Conservation (phyloP, 768 basidiomycete species). For the Dacryopinax primogenitus region DNA sequence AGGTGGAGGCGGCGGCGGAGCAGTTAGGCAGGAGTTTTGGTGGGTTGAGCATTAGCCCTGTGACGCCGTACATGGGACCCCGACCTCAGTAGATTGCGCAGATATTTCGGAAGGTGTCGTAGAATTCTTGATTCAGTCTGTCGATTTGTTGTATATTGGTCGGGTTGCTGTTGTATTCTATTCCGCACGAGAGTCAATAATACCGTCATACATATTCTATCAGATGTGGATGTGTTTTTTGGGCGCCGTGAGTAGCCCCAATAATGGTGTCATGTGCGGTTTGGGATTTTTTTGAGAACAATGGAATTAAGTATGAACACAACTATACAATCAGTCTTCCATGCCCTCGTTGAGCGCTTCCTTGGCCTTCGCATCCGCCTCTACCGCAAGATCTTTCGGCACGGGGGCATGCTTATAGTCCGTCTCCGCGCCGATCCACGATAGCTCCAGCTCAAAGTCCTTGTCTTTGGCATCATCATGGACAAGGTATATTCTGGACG, state of each 20-base stretch:
- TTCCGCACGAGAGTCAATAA: background rate
- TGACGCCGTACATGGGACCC: background rate
- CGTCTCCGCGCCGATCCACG: conserved; percentile 86
- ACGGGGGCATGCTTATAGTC: conserved; percentile 67
- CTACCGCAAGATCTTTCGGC: conserved; percentile 68
- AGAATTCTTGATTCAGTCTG: background rate
- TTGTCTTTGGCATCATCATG: conserved; percentile 98
- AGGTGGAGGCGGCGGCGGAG: conserved; percentile 30
- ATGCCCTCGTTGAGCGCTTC: conserved; percentile 40
- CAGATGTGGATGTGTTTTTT: no score
- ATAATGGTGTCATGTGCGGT: no score
- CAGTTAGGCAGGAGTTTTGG: conserved; percentile 56
- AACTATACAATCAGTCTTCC: conserved; percentile 9
- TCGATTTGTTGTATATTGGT: background rate
- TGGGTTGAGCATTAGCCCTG: conserved; percentile 75
- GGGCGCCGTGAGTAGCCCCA: no score
- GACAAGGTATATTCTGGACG: conserved; percentile 77
- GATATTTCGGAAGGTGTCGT: background rate
- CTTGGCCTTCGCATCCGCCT: conserved; percentile 81
- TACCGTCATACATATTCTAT: no score
- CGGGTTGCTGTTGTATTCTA: background rate
- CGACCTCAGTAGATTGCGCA: no score
- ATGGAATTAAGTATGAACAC: background rate
- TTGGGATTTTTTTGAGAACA: background rate
- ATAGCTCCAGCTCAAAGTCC: conserved; percentile 94